These are phyloP conservation scores for Flaveria trinervia DNA, from an alignment of 129 eudicot species.

Conservation along the genomic window DNA sequence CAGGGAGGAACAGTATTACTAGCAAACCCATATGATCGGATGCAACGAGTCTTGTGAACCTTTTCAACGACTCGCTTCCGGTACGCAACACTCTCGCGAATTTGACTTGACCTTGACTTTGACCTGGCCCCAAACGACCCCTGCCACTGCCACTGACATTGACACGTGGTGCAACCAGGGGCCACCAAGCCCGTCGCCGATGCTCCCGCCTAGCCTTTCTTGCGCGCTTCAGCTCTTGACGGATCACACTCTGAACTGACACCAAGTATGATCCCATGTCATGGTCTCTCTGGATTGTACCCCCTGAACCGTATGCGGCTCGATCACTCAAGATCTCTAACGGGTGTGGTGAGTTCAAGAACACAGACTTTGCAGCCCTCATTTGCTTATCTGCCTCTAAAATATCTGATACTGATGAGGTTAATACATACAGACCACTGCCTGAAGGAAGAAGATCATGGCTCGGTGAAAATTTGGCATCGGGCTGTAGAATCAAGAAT, in stretches of 20 bases:
- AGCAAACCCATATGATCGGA: conserved; percentile 81
- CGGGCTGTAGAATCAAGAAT: conserved; percentile 86
- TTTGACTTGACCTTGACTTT: conserved; percentile 39
- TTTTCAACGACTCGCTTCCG: conserved; percentile 58
- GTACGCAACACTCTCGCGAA: conserved; percentile 52
- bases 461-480: conserved; percentile 67
- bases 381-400: conserved; percentile 61
- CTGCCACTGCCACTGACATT: conserved; percentile 22
- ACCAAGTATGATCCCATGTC: conserved; percentile 77
- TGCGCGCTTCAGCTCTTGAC: conserved; percentile 59
- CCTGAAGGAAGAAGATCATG: conserved; percentile 89
- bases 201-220: conserved; percentile 60
- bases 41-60: conserved; percentile 68
- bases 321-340: conserved; percentile 86
- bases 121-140: conserved; percentile 28
- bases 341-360: conserved; percentile 87
- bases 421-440: conserved; percentile 68
- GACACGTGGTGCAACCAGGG: conserved; percentile 48
- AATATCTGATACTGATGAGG: conserved; percentile 35
- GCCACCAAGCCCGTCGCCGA: conserved; percentile 72
- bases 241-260: conserved; percentile 66
- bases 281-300: conserved; percentile 73
- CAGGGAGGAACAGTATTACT: conserved; percentile 68
- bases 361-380: conserved; percentile 62
- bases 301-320: conserved; percentile 74